A percentile compares a stretch with the other conserved stretches of the same genome.
These are phyloP conservation scores for Lodderomyces orthopsilosis DNA, from an alignment of 1,139 yeast species.

Conservation along the genomic window DNA sequence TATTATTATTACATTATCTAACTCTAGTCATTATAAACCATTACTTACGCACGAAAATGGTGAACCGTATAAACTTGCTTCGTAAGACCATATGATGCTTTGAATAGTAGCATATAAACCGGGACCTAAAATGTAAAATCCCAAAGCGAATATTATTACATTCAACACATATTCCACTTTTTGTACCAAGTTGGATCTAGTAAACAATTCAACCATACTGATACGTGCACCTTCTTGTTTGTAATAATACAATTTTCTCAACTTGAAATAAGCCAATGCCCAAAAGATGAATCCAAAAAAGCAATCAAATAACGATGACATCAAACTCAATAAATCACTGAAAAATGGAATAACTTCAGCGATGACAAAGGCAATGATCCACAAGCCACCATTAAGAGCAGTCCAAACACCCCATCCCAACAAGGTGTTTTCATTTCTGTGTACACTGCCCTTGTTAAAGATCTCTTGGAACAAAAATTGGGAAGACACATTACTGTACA, in stretches of 20 bases:
- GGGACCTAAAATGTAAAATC: constrained; percentile 56
- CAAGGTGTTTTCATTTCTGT: constrained; percentile 47
- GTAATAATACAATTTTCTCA: constrained; percentile 23
- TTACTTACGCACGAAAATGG: constrained; percentile 52
- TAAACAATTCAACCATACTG: constrained; percentile 18
- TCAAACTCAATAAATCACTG: constrained; percentile 53
- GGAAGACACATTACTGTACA: constrained; percentile 54
- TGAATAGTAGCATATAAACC: constrained; percentile 56
- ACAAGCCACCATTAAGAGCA: constrained; percentile 37
- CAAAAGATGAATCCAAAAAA: constrained; percentile 67
- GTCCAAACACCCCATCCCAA: constrained; percentile 56
- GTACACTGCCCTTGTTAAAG: constrained; percentile 40
- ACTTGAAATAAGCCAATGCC: constrained; percentile 58
- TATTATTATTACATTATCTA: background rate
- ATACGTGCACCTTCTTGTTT: constrained; percentile 20
- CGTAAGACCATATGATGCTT: constrained; percentile 49
- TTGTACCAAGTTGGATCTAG: constrained; percentile 17
- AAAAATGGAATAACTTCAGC: constrained; percentile 67
- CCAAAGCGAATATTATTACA: constrained; percentile 39
- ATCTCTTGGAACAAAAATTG: constrained; percentile 48
- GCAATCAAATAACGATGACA: constrained; percentile 64
- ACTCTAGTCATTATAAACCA: constrained; percentile 21
- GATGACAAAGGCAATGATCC: constrained; percentile 56
- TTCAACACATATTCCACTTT: constrained; percentile 36
- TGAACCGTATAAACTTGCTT: constrained; percentile 45